Percentiles rank a stretch among this genome's conserved stretches.
Evolutionary conservation across 306 rosid genomes (phyloP).

Genomic region (Potentilla sterilis): DNA sequence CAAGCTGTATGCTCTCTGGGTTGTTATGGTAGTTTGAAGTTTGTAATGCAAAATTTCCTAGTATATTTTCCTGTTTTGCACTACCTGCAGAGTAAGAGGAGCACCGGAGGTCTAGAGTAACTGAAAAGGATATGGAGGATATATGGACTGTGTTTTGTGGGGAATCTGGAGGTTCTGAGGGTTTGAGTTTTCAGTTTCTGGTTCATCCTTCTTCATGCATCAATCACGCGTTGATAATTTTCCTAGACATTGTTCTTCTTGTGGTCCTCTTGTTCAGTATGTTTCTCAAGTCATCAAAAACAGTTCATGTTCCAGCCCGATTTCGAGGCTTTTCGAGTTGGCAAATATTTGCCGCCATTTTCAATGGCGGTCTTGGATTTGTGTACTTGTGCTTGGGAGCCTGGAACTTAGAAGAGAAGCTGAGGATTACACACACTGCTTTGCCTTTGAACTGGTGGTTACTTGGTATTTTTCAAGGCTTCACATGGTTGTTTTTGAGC

Average conservation of each 20-base stretch:
- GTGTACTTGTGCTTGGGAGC: conserved; percentile 53
- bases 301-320: conserved; percentile 28
- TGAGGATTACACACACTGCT: conserved; percentile 44
- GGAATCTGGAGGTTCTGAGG: conserved; percentile 26
- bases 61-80: not conserved
- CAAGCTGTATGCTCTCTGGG: not conserved
- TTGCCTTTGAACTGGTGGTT: conserved; percentile 68
- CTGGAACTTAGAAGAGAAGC: conserved; percentile 60
- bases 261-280: conserved; percentile 42
- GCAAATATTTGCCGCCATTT: conserved; percentile 47
- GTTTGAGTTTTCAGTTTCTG: conserved; percentile 33
- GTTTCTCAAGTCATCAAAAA: conserved; percentile 40
- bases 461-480: conserved; percentile 54
- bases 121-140: conserved; percentile 35
- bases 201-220: conserved; percentile 54
- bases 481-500: conserved; percentile 65
- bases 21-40: not conserved
- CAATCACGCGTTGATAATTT: conserved; percentile 47
- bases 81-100: conserved; percentile 14
- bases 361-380: conserved; percentile 57
- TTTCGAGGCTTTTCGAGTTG: conserved; percentile 36
- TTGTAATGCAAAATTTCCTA: not conserved
- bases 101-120: not conserved
- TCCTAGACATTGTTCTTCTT: conserved; percentile 48
- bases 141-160: conserved; percentile 62